A percentile compares a stretch with the other conserved stretches of the same genome.
These are phyloP conservation scores for Apiospora pterosperma DNA, from an alignment of 2,329 filamentous ascomycete species.

Conservation along the genomic window DNA sequence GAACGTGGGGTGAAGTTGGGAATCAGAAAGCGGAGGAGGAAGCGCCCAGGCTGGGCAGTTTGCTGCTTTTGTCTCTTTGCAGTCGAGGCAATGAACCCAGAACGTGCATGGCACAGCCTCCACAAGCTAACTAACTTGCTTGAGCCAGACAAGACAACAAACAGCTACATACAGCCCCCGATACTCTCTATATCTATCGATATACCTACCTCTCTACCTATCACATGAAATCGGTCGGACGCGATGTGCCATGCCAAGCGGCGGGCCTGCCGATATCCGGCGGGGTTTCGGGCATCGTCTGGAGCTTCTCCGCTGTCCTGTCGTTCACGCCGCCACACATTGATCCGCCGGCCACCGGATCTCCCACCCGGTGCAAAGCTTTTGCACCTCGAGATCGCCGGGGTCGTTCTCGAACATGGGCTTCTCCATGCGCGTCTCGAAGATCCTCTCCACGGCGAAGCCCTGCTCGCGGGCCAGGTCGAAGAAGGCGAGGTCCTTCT, in stretches of 20 bases:
- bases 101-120: background rate
- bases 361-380: slow-evolving; percentile 78
- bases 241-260: background rate
- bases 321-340: background rate
- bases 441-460: slow-evolving; percentile 73
- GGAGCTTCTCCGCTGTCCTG: background rate
- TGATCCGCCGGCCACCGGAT: slow-evolving; percentile 58
- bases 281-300: background rate
- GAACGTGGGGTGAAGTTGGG: background rate
- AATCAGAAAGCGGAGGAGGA: background rate
- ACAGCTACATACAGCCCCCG: background rate
- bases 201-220: too few relatives aligned
- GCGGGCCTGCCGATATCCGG: background rate
- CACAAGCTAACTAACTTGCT: background rate
- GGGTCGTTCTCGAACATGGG: slow-evolving; percentile 88
- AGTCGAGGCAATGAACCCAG: background rate
- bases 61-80: background rate
- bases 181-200: background rate
- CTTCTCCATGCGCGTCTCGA: slow-evolving; percentile 78
- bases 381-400: slow-evolving; percentile 75
- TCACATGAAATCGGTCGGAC: background rate
- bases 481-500: slow-evolving; percentile 86
- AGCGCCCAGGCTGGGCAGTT: background rate
- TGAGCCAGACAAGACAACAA: background rate
- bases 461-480: slow-evolving; percentile 68